These are phyloP conservation scores for Dendrostoma leiphaemia DNA, from an alignment of 2,329 filamentous ascomycete genomes.

Conservation along the genomic window DNA sequence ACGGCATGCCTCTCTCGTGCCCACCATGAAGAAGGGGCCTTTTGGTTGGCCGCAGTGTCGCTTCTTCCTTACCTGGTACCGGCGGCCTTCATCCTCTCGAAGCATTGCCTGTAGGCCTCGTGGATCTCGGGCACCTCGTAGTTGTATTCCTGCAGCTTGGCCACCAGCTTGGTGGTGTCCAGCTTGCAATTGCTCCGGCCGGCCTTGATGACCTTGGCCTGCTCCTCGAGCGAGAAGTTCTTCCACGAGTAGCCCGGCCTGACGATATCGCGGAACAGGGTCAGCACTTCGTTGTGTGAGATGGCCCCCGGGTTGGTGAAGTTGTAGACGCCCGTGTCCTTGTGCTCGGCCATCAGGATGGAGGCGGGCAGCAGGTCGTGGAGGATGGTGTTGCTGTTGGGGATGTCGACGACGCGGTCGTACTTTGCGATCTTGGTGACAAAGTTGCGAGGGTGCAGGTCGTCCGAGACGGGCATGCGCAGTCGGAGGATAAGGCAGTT, in stretches of 20 bases:
- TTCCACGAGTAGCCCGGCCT: slow-evolving; percentile 59
- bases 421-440: slow-evolving; percentile 69
- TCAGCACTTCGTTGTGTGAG: slow-evolving; percentile 67
- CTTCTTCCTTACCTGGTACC: slow-evolving; percentile 40
- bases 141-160: slow-evolving; percentile 58
- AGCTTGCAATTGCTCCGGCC: slow-evolving; percentile 65
- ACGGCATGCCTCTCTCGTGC: too few species aligned
- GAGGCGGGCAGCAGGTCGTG: slow-evolving; percentile 62
- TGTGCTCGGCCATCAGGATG: slow-evolving; percentile 58
- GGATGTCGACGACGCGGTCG: slow-evolving; percentile 63
- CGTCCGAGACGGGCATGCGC: slow-evolving; percentile 68
- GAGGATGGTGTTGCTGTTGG: slow-evolving; percentile 67
- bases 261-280: slow-evolving; percentile 62
- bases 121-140: slow-evolving; percentile 61
- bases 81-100: slow-evolving; percentile 60
- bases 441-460: slow-evolving; percentile 65
- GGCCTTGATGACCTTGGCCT: slow-evolving; percentile 66
- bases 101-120: slow-evolving; percentile 59
- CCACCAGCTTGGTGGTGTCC: slow-evolving; percentile 60
- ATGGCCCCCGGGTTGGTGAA: slow-evolving; percentile 70
- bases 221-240: slow-evolving; percentile 66
- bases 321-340: slow-evolving; percentile 64
- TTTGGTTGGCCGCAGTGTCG: too few species aligned
- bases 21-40: too few species aligned
- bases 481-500: slow-evolving; percentile 64